Base-by-base conservation (phyloP, 768 basidiomycete genomes). In the Agaricus sinodeliciosus region DNA sequence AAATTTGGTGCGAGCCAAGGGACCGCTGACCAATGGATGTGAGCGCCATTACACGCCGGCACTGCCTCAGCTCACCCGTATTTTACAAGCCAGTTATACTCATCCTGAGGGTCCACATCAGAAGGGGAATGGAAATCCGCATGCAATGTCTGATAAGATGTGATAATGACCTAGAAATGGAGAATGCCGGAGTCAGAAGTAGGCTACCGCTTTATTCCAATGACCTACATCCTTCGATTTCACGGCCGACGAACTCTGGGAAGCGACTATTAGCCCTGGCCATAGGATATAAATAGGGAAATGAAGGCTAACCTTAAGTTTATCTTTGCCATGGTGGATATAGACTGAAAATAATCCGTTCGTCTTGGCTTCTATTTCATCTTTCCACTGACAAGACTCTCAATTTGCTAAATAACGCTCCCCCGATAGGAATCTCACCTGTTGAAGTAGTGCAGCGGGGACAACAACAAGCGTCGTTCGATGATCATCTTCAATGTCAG, bases 121-220 rank as follows among this genome's bases (percentile, higher is more conserved):
- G 68, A 66, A 6, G 81, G 82, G 18, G 80, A 71, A 18, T 60
- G 54, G 55, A 84, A 83, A 62, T 90, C 84, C 35, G 67, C 64
- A 48, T 72, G 75, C n/a, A 90, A 68, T 0, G 85, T 88, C 51
- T 84, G 83, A 58, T 90, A 90, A 1, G 87, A 87, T 1, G 89
- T 91, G 48, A 92, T 74, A 19, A 92, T 72, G 34, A 89, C 74
- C 78, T 90, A 44, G 51, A 40, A 34, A 35, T 43, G 12, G 18
- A 15, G 25, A 44, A 28, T 1, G 26, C 4, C 25, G 9, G 11
- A 25, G 13, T 44, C 26, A 44, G 25, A 15, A 7, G 26, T 27
- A 9, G n/a, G 15, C 13, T 9, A 28, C 9, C 26, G 3, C 15
- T 11, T 11, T 3, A 51, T 9, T 41, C 15, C 28, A 15, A 37